Conservation (phyloP, 768 basidiomycete genomes). For the Psilocybe azurescens region DNA sequence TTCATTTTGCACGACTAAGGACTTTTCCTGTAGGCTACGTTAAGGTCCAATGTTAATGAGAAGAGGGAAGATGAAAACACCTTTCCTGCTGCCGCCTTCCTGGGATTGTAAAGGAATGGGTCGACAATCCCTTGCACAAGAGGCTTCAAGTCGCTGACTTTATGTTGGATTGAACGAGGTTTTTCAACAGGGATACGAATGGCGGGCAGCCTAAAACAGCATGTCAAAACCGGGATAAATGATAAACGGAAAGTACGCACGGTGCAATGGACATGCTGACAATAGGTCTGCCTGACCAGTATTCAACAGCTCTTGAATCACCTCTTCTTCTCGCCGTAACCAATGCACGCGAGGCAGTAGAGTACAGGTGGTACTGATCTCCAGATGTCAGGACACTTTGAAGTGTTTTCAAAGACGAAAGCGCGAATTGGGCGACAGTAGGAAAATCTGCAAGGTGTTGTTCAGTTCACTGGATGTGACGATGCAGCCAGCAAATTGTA, state of each 20-base stretch:
- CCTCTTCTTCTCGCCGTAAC: slow-evolving; percentile 80
- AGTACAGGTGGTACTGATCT: slow-evolving; percentile 84
- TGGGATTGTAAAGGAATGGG: slow-evolving; percentile 93
- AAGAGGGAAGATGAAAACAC: slow-evolving; percentile 39
- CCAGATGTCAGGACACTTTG: slow-evolving; percentile 68
- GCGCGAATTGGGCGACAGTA: slow-evolving; percentile 85
- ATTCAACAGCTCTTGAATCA: slow-evolving; percentile 70
- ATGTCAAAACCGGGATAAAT: not conserved
- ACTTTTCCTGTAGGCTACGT: slow-evolving; percentile 48
- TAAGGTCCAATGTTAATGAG: slow-evolving; percentile 7
- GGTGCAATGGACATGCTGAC: slow-evolving; percentile 78
- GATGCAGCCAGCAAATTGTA: not conserved
- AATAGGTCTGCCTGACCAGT: slow-evolving; percentile 87
- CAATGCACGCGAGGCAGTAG: slow-evolving; percentile 74
- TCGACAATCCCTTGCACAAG: slow-evolving; percentile 67
- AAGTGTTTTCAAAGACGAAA: slow-evolving; percentile 83
- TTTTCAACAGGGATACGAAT: slow-evolving; percentile 79
- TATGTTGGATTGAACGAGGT: slow-evolving; percentile 57
- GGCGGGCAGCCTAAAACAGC: slow-evolving; percentile 63
- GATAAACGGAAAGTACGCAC: slow-evolving; percentile 47
- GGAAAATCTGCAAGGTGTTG: slow-evolving; percentile 65
- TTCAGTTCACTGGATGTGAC: slow-evolving; percentile 4
- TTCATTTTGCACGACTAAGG: slow-evolving; percentile 83
- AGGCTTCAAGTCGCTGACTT: slow-evolving; percentile 44
- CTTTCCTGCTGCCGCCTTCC: slow-evolving; percentile 62